Evolutionary conservation across 202 grass and related monocot species (phyloP).

Genomic region (Schoenoplectus tabernaemontani): DNA sequence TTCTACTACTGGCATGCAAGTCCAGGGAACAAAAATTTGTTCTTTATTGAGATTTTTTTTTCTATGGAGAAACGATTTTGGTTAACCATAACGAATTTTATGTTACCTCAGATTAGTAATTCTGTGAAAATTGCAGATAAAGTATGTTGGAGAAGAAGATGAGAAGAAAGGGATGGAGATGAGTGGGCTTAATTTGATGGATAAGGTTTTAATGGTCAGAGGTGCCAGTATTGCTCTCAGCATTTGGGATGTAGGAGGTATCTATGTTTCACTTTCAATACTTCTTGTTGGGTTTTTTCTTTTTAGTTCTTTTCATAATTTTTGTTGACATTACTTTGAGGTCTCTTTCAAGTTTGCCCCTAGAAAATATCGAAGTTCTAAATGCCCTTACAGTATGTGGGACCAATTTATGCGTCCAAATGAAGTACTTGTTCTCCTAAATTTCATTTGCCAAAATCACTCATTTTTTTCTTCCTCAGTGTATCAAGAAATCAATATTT

Average conservation of each 20-base stretch:
- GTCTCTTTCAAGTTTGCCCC: background rate
- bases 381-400: background rate
- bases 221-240: slow-evolving; percentile 66
- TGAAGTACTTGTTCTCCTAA: background rate
- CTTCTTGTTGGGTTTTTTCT: background rate
- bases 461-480: slow-evolving; percentile 1
- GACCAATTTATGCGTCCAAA: background rate
- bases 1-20: background rate
- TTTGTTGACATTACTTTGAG: background rate
- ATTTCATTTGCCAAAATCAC: background rate
- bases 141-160: slow-evolving; percentile 64
- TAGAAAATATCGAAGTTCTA: background rate
- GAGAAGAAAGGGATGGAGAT: slow-evolving; percentile 69
- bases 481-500: background rate
- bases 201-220: slow-evolving; percentile 60
- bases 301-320: background rate
- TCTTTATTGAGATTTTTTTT: background rate
- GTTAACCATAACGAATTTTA: background rate
- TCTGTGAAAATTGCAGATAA: slow-evolving; percentile 40
- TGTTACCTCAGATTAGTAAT: background rate
- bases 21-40: background rate
- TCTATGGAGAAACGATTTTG: background rate
- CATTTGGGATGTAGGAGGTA: slow-evolving; percentile 96
- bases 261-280: background rate
- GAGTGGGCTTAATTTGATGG: slow-evolving; percentile 85